Evolutionary conservation across 371 early-diverging fungal species (phyloP).

Genomic region (Umbelopsis sp.): DNA sequence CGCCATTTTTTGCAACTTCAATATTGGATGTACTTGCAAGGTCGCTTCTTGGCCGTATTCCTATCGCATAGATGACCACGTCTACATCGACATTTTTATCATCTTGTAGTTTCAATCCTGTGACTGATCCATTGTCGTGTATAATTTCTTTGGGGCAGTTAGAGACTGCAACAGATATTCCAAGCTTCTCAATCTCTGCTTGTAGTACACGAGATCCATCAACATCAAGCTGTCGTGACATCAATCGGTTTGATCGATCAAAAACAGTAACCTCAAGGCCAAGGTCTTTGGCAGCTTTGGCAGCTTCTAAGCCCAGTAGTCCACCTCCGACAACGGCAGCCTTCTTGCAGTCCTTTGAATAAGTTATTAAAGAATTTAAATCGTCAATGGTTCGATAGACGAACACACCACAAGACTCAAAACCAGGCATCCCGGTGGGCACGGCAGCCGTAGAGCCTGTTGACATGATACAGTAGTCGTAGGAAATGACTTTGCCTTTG

Average conservation of each 20-base stretch:
- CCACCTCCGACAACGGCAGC: conserved; percentile 66
- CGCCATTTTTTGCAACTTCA: conserved; percentile 49
- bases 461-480: conserved; percentile 65
- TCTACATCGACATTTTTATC: conserved; percentile 41
- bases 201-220: conserved; percentile 55
- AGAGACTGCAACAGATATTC: conserved; percentile 41
- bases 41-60: conserved; percentile 65
- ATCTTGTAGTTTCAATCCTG: conserved; percentile 29
- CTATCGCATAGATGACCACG: conserved; percentile 62
- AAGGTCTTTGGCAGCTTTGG: conserved; percentile 63
- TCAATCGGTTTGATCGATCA: conserved; percentile 55
- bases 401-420: conserved; percentile 54
- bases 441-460: conserved; percentile 65
- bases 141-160: conserved; percentile 40
- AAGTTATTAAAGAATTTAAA: conserved; percentile 52
- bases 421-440: conserved; percentile 47
- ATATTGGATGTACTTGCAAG: conserved; percentile 31
- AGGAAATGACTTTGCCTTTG: conserved; percentile 34
- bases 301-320: conserved; percentile 70
- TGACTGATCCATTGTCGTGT: conserved; percentile 22
- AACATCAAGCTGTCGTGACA: conserved; percentile 63
- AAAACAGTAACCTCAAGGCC: conserved; percentile 53
- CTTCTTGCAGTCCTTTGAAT: conserved; percentile 41
- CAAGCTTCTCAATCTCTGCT: conserved; percentile 57
- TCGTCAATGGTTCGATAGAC: conserved; percentile 72